Evolutionary conservation across 345 rosid species (phyloP).

Genomic region (Eucalyptus pauciflora): DNA sequence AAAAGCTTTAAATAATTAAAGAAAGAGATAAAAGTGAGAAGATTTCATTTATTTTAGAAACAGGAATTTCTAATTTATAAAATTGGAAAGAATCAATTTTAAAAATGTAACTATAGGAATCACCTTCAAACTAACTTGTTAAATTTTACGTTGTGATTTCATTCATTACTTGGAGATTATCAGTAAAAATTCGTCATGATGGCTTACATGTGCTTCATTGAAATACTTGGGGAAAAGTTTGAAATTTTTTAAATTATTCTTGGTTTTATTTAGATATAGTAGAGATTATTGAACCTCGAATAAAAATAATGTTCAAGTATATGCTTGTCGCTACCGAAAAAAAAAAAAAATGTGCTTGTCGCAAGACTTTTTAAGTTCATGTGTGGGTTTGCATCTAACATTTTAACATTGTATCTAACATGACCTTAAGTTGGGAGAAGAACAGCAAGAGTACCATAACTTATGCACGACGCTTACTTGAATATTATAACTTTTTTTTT

Average conservation of each 20-base stretch:
- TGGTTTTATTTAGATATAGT: no score
- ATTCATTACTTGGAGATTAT: background rate
- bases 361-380: background rate
- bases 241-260: no score
- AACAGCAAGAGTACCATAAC: no score
- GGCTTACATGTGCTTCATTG: background rate
- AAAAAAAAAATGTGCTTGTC: no score
- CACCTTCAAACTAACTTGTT: background rate
- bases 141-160: no score
- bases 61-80: background rate
- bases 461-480: rapidly evolving
- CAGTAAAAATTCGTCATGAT: background rate
- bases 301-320: background rate
- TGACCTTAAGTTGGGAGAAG: no score
- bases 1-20: background rate
- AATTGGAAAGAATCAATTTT: background rate
- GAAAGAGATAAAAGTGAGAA: background rate
- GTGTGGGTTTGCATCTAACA: background rate
- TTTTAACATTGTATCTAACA: background rate
- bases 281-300: background rate
- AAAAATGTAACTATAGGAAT: background rate
- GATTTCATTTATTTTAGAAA: background rate
- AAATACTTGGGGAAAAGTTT: background rate
- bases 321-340: rapidly evolving
- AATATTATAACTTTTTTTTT: no score